These are phyloP conservation scores for Coniochaeta hoffmannii DNA, from an alignment of 2,329 filamentous ascomycete species.

Conservation along the genomic window DNA sequence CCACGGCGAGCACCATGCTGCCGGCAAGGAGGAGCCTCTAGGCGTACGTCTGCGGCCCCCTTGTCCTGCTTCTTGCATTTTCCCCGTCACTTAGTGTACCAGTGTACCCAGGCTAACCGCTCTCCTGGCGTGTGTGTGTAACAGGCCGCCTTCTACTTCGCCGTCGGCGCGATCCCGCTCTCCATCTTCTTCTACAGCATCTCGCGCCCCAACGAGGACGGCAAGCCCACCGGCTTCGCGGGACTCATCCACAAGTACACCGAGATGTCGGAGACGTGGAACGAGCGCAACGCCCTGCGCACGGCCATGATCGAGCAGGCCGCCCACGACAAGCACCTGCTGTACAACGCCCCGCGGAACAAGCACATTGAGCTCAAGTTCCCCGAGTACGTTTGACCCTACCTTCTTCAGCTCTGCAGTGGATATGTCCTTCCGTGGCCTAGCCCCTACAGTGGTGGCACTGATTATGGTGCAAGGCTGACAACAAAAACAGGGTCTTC, in stretches of 20 bases:
- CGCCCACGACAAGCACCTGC: slow-evolving; percentile 48
- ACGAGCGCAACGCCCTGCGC: slow-evolving; percentile 44
- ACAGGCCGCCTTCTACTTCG: slow-evolving; percentile 42
- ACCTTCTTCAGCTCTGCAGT: neutral
- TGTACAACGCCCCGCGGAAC: slow-evolving; percentile 37
- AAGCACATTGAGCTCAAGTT: slow-evolving; percentile 44
- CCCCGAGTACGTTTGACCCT: slow-evolving; percentile 44
- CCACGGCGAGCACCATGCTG: slow-evolving; percentile 32
- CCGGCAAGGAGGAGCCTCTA: slow-evolving; percentile 41
- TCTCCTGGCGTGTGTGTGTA: neutral
- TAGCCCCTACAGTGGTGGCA: no score
- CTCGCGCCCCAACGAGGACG: slow-evolving; percentile 36
- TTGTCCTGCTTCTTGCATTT: neutral
- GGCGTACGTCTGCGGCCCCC: slow-evolving; percentile 37
- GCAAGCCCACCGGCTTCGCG: slow-evolving; percentile 38
- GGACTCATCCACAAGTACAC: slow-evolving; percentile 38
- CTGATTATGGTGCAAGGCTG: no score
- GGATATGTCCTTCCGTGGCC: no score
- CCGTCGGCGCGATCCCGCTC: slow-evolving; percentile 35
- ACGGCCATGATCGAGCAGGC: slow-evolving; percentile 47
- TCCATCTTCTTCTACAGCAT: slow-evolving; percentile 40
- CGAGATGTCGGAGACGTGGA: slow-evolving; percentile 41
- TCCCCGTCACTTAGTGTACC: neutral
- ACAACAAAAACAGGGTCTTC: slow-evolving; percentile 18
- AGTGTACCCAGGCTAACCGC: neutral